A percentile compares a stretch with the other conserved stretches of the same genome.
Conservation (phyloP, 1,284 basidiomycete genomes). For the Trichosporon ovoides region DNA sequence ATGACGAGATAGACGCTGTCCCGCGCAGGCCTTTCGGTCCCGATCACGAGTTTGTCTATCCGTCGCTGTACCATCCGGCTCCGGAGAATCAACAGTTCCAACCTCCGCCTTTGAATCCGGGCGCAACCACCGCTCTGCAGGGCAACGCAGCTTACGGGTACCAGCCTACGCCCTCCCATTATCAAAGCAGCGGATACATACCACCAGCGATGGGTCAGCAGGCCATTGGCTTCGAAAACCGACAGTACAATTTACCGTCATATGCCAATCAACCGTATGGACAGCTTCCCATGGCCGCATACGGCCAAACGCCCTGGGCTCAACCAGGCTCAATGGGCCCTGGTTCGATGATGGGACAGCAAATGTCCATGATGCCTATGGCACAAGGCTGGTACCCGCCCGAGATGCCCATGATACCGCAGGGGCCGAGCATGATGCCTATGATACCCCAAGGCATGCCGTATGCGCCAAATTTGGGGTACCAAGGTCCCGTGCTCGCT, state of each 20-base stretch:
- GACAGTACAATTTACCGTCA: conserved; percentile 1
- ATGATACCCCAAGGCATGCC: conserved; percentile 40
- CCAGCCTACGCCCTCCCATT: not conserved
- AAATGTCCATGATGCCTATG: conserved; percentile 14
- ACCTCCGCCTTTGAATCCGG: not conserved
- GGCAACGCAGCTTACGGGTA: not conserved
- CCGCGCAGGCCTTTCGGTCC: conserved; percentile 25
- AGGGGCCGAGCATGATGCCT: conserved; percentile 26
- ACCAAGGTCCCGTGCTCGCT: conserved; percentile 19
- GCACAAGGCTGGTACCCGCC: conserved; percentile 21
- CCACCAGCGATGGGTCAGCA: not conserved
- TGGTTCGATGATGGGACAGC: conserved; percentile 1
- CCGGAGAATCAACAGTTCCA: conserved; percentile 8
- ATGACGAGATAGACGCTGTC: conserved; percentile 39
- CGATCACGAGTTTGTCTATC: conserved; percentile 33
- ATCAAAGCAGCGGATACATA: not conserved
- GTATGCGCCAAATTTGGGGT: conserved; percentile 16
- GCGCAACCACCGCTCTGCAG: not conserved
- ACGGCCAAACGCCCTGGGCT: conserved; percentile 7
- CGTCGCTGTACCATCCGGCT: conserved; percentile 33
- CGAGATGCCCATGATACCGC: conserved; percentile 19
- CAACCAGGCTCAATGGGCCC: not conserved
- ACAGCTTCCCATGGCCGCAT: conserved; percentile 12
- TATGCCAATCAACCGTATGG: conserved; percentile 6
- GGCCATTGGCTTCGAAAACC: not conserved